These are phyloP conservation scores for Fusarium torulosum DNA, from an alignment of 2,329 filamentous ascomycete genomes.

Conservation along the genomic window DNA sequence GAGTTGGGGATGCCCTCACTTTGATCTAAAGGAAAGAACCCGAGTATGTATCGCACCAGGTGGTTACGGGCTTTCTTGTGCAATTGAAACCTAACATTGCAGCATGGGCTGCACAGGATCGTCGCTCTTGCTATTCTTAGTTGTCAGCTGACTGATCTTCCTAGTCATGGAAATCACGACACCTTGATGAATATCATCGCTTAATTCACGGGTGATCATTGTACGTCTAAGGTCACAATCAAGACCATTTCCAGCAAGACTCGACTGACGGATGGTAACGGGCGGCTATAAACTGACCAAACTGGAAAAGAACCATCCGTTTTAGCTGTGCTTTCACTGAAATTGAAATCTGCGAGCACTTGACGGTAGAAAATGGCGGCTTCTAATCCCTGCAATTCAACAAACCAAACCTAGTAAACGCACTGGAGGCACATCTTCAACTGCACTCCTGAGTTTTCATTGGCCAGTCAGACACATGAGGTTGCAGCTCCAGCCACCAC, in stretches of 20 bases:
- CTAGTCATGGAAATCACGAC: neutral
- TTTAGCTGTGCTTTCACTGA: constrained; percentile 14
- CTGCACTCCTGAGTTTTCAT: constrained; percentile 35
- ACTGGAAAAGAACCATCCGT: constrained; percentile 23
- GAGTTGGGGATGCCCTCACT: constrained; percentile 34
- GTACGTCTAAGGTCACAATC: constrained; percentile 8
- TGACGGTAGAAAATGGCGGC: constrained; percentile 18
- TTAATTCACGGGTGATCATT: constrained; percentile 15
- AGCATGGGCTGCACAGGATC: neutral
- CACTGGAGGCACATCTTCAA: constrained; percentile 36
- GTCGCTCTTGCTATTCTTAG: constrained; percentile 3
- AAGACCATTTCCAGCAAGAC: constrained; percentile 29
- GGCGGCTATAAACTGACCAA: constrained; percentile 37
- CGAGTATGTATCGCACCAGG: neutral
- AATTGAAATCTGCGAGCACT: constrained; percentile 34
- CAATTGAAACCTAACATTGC: neutral
- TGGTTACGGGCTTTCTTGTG: neutral
- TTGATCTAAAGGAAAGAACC: neutral
- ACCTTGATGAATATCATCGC: neutral
- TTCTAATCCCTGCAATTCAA: constrained; percentile 27
- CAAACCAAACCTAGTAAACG: constrained; percentile 25
- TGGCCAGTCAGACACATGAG: constrained; percentile 39
- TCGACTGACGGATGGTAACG: constrained; percentile 33
- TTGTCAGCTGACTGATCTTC: neutral
- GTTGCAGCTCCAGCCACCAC: constrained; percentile 32